Conservation (phyloP, 495 filamentous ascomycete species). For the Hypoxylon fuscum region DNA sequence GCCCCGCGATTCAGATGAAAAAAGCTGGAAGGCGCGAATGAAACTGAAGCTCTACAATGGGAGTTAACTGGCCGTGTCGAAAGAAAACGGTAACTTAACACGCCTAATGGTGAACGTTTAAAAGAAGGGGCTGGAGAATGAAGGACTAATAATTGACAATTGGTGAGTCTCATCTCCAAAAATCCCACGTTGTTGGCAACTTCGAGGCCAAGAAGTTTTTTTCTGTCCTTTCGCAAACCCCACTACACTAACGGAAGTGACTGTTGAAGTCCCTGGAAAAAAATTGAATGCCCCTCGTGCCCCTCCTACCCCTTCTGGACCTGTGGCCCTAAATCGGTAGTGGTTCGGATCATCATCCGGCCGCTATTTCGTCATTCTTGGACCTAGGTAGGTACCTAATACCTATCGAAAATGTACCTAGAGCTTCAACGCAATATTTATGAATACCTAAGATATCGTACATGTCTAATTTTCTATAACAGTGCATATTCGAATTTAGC, state of each 20-base stretch:
- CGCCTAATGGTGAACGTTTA: constrained; percentile 1
- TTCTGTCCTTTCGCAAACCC: constrained; percentile 2
- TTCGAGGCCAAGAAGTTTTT: constrained; percentile 24
- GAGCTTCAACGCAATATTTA: background rate
- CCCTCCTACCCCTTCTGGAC: constrained; percentile 40
- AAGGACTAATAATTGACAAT: constrained; percentile 21
- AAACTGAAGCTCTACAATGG: constrained; percentile 1
- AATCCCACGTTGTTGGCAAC: constrained; percentile 11
- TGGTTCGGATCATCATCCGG: constrained; percentile 24
- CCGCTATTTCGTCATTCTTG: constrained; percentile 35
- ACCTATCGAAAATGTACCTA: background rate
- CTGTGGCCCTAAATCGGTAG: constrained; percentile 21
- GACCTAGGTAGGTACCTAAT: background rate
- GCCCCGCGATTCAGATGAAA: constrained; percentile 32
- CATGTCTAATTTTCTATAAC: background rate
- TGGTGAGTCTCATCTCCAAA: constrained; percentile 10
- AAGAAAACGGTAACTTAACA: background rate
- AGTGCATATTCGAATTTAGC: no score
- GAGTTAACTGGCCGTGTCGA: background rate
- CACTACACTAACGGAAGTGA: constrained; percentile 17
- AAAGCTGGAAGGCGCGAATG: constrained; percentile 2
- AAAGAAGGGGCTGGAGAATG: constrained; percentile 21
- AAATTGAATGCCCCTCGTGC: constrained; percentile 42
- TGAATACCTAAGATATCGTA: background rate
- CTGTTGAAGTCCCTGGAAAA: constrained; percentile 14